These are phyloP conservation scores for Takakia lepidozioides DNA, from an alignment of 225 moss, liverwort and hornwort genomes.

Conservation along the genomic window DNA sequence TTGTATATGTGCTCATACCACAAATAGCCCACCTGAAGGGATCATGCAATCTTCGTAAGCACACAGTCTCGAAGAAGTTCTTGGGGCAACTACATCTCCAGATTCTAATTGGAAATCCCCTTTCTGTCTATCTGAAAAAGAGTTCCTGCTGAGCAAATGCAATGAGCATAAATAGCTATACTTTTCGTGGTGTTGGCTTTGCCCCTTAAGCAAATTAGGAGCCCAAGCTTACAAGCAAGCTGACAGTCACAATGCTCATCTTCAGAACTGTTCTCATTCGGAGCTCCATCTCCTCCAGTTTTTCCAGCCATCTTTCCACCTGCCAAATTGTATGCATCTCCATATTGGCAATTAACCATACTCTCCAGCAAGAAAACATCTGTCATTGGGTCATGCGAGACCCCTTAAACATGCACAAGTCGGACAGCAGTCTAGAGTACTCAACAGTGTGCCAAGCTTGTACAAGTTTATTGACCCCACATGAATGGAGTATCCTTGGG, in stretches of 20 bases:
- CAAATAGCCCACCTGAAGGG: conserved; percentile 67
- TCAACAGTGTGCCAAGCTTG: too few species aligned
- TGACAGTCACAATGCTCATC: conserved; percentile 28
- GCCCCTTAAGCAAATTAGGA: background rate
- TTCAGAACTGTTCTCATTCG: conserved; percentile 34
- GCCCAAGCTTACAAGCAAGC: conserved; percentile 46
- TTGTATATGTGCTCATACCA: conserved; percentile 82
- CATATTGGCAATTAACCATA: background rate
- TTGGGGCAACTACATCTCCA: too few species aligned
- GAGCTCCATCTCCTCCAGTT: conserved; percentile 67
- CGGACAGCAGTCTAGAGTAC: too few species aligned
- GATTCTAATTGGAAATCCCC: too few species aligned
- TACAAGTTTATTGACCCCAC: too few species aligned
- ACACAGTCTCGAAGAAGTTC: too few species aligned
- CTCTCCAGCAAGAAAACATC: background rate
- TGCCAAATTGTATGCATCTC: conserved; percentile 9
- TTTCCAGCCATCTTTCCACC: conserved; percentile 89
- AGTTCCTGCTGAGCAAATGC: too few species aligned
- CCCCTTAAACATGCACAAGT: too few species aligned
- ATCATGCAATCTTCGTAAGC: too few species aligned
- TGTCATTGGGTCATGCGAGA: too few species aligned
- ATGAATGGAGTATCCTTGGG: too few species aligned
- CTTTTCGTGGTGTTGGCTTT: background rate
- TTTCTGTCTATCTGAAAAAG: too few species aligned
- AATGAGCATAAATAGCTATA: background rate